These are phyloP conservation scores for Waltergamsia citrina DNA, from an alignment of 2,329 filamentous ascomycete species.

Conservation along the genomic window DNA sequence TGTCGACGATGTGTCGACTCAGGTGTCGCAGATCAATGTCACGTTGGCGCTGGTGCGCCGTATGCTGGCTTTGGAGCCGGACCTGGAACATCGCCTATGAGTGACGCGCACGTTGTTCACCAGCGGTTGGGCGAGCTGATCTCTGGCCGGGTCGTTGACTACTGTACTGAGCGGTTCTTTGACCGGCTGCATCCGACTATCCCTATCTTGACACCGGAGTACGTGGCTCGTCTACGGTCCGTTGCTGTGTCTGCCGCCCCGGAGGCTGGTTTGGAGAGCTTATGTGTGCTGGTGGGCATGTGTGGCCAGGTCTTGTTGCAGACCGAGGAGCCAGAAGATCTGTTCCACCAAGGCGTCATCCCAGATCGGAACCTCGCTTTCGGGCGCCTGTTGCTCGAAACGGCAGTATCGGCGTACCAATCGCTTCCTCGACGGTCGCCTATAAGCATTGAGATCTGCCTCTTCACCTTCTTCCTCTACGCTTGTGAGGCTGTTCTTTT, in stretches of 20 bases:
- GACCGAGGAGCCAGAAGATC: constrained; percentile 23
- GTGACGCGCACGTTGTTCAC: neutral
- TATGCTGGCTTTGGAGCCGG: too few species aligned
- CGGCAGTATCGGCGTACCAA: constrained; percentile 22
- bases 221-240: constrained; percentile 19
- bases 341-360: constrained; percentile 20
- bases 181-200: constrained; percentile 29
- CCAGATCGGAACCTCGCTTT: constrained; percentile 25
- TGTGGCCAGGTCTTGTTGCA: constrained; percentile 31
- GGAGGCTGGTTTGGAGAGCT: constrained; percentile 20
- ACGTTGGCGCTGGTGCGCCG: constrained; percentile 2
- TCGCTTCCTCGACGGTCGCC: constrained; percentile 19
- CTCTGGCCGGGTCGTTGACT: constrained; percentile 20
- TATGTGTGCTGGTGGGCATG: constrained; percentile 25
- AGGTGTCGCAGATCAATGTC: constrained; percentile 27
- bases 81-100: neutral
- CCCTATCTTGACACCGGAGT: constrained; percentile 28
- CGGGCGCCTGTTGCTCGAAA: constrained; percentile 26
- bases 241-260: constrained; percentile 7
- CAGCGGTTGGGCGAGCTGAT: constrained; percentile 16
- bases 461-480: constrained; percentile 33
- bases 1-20: constrained; percentile 31
- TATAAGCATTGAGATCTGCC: constrained; percentile 26
- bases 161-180: constrained; percentile 29
- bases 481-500: constrained; percentile 30